Conservation (phyloP, 345 rosid species). For the Eucalyptus regnans region DNA sequence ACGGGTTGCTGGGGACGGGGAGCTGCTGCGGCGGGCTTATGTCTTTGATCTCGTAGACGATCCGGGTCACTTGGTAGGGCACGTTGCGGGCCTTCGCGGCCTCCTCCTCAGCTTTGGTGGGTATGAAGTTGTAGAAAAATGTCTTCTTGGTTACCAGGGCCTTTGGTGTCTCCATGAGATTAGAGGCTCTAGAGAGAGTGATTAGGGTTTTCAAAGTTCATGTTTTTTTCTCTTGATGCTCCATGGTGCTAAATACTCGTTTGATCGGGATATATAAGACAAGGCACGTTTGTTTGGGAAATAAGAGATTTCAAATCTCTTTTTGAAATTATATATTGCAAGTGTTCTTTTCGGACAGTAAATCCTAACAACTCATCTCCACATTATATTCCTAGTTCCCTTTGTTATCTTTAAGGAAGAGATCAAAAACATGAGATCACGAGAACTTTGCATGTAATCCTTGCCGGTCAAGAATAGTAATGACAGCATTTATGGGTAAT, state of each 20-base stretch:
- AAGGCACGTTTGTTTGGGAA: background rate
- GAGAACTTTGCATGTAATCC: background rate
- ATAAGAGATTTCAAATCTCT: background rate
- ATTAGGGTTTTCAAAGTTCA: background rate
- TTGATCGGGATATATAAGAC: background rate
- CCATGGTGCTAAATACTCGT: background rate
- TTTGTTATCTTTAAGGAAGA: background rate
- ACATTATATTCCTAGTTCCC: background rate
- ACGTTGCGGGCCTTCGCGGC: background rate
- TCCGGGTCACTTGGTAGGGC: background rate
- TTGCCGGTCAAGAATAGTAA: background rate
- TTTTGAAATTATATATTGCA: background rate
- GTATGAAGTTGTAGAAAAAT: conserved; percentile 9
- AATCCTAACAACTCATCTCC: background rate
- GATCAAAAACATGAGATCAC: background rate
- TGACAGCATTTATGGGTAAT: background rate
- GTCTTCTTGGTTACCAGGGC: conserved; percentile 5
- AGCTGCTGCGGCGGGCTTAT: background rate
- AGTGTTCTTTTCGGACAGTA: background rate
- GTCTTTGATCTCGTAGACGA: conserved; percentile 11
- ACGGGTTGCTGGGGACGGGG: conserved; percentile 6
- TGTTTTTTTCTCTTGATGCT: background rate
- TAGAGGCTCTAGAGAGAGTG: background rate
- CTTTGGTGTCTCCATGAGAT: background rate
- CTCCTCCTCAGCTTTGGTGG: conserved; percentile 19